Conservation (phyloP, 257 asterid species). For the Salvia splendens region DNA sequence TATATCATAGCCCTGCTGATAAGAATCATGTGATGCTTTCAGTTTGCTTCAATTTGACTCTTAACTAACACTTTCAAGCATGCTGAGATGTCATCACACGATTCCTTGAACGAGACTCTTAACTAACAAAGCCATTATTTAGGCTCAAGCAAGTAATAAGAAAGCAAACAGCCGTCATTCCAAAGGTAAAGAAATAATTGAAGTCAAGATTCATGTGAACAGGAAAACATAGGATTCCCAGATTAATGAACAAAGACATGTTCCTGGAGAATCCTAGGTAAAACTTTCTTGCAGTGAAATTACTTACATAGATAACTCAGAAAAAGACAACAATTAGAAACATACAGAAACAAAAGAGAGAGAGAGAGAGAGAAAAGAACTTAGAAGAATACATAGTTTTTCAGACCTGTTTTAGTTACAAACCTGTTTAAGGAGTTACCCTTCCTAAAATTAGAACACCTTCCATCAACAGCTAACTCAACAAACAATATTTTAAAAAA, state of each 20-base stretch:
- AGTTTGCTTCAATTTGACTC: constrained; percentile 34
- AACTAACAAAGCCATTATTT: background rate
- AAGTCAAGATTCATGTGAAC: background rate
- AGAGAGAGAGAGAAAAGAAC: constrained; percentile 5
- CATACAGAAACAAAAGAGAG: constrained; percentile 10
- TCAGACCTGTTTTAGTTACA: constrained; percentile 77
- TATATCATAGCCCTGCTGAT: background rate
- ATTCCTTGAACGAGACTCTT: constrained; percentile 1
- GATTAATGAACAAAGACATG: background rate
- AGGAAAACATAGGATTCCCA: constrained; percentile 39
- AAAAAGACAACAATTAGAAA: constrained; percentile 1
- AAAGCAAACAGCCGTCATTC: background rate
- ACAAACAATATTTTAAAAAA: background rate
- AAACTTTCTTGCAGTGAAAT: constrained; percentile 3
- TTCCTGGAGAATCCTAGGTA: constrained; percentile 36
- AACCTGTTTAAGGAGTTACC: constrained; percentile 58
- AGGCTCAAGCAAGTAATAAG: background rate
- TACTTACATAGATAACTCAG: constrained; percentile 21
- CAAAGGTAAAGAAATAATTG: background rate
- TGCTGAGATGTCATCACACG: constrained; percentile 7
- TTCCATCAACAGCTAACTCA: constrained; percentile 36
- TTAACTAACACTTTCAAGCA: constrained; percentile 24
- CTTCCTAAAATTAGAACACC: constrained; percentile 65
- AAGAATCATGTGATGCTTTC: background rate
- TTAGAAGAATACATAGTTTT: constrained; percentile 51